Conservation (phyloP, 2,329 filamentous ascomycete genomes). For the Didymella lethalis region DNA sequence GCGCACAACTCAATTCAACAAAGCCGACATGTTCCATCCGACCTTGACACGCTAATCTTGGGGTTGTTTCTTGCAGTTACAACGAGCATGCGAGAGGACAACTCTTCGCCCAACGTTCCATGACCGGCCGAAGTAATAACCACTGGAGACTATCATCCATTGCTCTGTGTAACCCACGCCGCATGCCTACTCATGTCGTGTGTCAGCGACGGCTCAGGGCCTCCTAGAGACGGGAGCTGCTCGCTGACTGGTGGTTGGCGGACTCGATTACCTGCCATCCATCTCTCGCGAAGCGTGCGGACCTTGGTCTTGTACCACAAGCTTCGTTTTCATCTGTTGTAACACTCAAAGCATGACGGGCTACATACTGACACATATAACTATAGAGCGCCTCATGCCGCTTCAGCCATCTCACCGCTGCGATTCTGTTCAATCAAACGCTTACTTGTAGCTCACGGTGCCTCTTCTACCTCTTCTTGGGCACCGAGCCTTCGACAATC, state of each 20-base stretch:
- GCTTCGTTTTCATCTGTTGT: constrained; percentile 39
- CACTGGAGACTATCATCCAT: constrained; percentile 28
- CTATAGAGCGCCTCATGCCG: constrained; percentile 32
- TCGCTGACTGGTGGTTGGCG: constrained; percentile 31
- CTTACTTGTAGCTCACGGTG: background rate
- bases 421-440: constrained; percentile 6
- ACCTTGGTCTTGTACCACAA: constrained; percentile 43
- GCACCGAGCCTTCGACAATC: background rate
- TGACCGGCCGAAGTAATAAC: constrained; percentile 30
- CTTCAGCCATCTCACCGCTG: constrained; percentile 16
- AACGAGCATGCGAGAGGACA: background rate
- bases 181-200: constrained; percentile 38
- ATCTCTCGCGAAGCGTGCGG: constrained; percentile 34
- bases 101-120: constrained; percentile 18
- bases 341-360: constrained; percentile 40
- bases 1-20: background rate
- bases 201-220: constrained; percentile 35
- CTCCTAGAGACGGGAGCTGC: constrained; percentile 30
- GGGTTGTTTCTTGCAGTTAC: background rate
- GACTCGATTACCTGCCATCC: constrained; percentile 33
- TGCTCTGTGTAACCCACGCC: constrained; percentile 40
- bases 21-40: constrained; percentile 6
- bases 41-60: constrained; percentile 13
- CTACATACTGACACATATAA: constrained; percentile 44
- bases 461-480: background rate